These are phyloP conservation scores for Globisporangium apiculatum DNA, from an alignment of 352 stramenopile species.

Conservation along the genomic window DNA sequence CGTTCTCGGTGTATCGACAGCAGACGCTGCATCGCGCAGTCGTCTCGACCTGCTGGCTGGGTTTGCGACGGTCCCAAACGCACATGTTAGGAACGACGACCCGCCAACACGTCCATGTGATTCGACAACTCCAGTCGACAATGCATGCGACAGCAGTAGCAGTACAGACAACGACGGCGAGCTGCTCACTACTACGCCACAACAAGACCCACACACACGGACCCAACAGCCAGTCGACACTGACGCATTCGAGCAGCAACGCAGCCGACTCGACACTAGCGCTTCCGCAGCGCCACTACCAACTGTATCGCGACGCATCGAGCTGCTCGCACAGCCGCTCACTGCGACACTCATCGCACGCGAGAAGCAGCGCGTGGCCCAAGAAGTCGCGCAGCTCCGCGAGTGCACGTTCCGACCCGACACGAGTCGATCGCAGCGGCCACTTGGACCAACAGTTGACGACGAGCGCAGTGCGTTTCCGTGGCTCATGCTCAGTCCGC, in stretches of 20 bases:
- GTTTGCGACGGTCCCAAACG: no score
- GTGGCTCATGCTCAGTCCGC: conserved; percentile 57
- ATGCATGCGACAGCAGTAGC: no score
- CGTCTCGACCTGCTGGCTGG: conserved; percentile 18
- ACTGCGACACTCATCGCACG: conserved; percentile 49
- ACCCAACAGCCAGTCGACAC: background rate
- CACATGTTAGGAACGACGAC: no score
- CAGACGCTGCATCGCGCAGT: conserved; percentile 20
- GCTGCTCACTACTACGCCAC: no score
- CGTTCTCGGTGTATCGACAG: conserved; percentile 15
- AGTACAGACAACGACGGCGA: background rate
- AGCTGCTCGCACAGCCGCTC: conserved; percentile 43
- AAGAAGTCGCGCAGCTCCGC: conserved; percentile 48
- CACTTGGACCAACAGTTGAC: no score
- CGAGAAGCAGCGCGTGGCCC: conserved; percentile 50
- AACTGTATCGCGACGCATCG: conserved; percentile 20
- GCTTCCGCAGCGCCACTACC: background rate
- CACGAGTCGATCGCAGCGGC: conserved; percentile 15
- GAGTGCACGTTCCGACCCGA: conserved; percentile 72
- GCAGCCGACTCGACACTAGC: no score
- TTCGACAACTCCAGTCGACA: no score
- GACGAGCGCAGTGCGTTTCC: conserved; percentile 26
- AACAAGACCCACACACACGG: background rate
- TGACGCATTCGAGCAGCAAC: background rate
- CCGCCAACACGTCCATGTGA: no score